Evolutionary conservation across 306 rosid species (phyloP).

Genomic region (Rosa rugosa): DNA sequence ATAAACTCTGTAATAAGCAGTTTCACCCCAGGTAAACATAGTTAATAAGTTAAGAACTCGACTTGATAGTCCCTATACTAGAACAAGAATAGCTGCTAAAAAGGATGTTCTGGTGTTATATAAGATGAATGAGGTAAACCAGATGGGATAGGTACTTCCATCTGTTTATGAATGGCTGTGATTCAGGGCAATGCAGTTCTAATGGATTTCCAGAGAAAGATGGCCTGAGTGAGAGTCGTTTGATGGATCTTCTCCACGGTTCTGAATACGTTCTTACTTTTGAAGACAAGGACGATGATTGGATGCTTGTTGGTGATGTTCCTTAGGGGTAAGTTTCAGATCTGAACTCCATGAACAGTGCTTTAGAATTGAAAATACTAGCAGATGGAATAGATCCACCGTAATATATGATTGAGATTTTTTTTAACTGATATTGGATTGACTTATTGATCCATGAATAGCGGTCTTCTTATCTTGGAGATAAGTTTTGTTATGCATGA

Average conservation of each 20-base stretch:
- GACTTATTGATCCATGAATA: background rate
- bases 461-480: no score
- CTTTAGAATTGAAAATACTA: background rate
- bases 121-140: background rate
- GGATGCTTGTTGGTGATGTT: conserved; percentile 99
- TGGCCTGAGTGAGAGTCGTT: conserved; percentile 70
- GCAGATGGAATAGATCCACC: conserved; percentile 10
- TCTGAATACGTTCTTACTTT: conserved; percentile 87
- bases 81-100: background rate
- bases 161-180: conserved; percentile 22
- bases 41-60: background rate
- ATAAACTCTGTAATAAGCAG: background rate
- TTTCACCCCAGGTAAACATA: background rate
- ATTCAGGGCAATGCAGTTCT: conserved; percentile 73
- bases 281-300: conserved; percentile 94
- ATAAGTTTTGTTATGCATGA: background rate
- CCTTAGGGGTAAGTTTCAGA: conserved; percentile 82
- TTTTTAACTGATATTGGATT: background rate
- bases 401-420: background rate
- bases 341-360: background rate
- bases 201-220: conserved; percentile 63
- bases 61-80: background rate
- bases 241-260: conserved; percentile 81
- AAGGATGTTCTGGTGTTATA: no score
- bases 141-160: background rate